Conservation (phyloP, 805 yeast species). For the Nakazawaea peltata region DNA sequence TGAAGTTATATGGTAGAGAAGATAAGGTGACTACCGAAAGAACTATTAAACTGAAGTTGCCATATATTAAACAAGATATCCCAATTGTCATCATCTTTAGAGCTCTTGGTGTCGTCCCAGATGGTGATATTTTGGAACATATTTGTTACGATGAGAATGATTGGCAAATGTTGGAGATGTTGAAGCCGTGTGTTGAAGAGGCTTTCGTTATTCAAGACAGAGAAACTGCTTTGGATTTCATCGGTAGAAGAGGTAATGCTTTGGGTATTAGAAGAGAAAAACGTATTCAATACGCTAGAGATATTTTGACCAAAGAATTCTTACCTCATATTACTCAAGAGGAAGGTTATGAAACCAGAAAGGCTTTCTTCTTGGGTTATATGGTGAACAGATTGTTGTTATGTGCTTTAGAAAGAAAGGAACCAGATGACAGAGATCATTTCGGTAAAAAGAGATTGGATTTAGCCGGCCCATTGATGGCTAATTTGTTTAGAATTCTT, state of each 20-base stretch:
- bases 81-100: slow-evolving; percentile 96
- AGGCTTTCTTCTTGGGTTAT: slow-evolving; percentile 95
- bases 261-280: slow-evolving; percentile 94
- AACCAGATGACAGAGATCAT: slow-evolving; percentile 98
- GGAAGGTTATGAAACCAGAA: slow-evolving; percentile 94
- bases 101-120: slow-evolving; percentile 97
- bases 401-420: slow-evolving; percentile 95
- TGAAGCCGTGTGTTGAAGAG: slow-evolving; percentile 98
- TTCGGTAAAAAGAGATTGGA: slow-evolving; percentile 98
- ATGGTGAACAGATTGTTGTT: slow-evolving; percentile 92
- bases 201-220: slow-evolving; percentile 97
- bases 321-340: slow-evolving; percentile 96
- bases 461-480: slow-evolving; percentile 96
- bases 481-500: slow-evolving; percentile 87
- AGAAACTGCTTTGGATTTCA: slow-evolving; percentile 95
- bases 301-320: slow-evolving; percentile 91
- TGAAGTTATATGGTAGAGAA: slow-evolving; percentile 81
- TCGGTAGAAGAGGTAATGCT: slow-evolving; percentile 97
- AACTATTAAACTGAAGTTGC: slow-evolving; percentile 91
- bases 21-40: slow-evolving; percentile 58
- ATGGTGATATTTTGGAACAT: slow-evolving; percentile 97
- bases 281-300: slow-evolving; percentile 97
- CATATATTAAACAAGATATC: slow-evolving; percentile 92
- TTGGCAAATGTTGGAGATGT: slow-evolving; percentile 99
- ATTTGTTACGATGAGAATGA: slow-evolving; percentile 96